Evolutionary conservation across 352 stramenopile species (phyloP).

Genomic region (Globisporangium okanoganense): DNA sequence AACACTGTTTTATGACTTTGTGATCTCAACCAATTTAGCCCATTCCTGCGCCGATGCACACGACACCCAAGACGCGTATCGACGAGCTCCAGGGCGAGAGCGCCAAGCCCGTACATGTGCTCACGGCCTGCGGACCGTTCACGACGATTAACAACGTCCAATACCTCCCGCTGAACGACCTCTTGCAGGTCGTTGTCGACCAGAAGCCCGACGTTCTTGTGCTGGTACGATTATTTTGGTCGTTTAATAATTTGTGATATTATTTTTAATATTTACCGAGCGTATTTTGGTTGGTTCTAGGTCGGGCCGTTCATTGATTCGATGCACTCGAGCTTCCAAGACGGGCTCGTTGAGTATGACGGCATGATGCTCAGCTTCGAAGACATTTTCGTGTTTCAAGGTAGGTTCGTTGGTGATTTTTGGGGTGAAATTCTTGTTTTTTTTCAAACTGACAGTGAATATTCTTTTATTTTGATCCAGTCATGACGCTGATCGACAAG

Average conservation of each 20-base stretch:
- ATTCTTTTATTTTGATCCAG: slow-evolving; percentile 21
- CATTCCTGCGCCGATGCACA: slow-evolving; percentile 52
- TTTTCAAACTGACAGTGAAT: background rate
- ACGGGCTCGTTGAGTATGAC: slow-evolving; percentile 77
- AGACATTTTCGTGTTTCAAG: slow-evolving; percentile 85
- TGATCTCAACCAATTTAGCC: slow-evolving; percentile 27
- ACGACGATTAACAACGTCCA: slow-evolving; percentile 93
- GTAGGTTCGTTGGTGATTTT: slow-evolving; percentile 18
- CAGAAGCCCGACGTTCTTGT: slow-evolving; percentile 94
- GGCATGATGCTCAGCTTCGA: slow-evolving; percentile 81
- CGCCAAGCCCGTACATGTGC: slow-evolving; percentile 58
- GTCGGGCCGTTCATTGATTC: slow-evolving; percentile 96
- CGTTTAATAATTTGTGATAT: background rate
- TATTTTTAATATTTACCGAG: background rate
- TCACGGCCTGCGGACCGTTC: slow-evolving; percentile 93
- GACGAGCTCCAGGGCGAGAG: slow-evolving; percentile 45
- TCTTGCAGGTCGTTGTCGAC: slow-evolving; percentile 78
- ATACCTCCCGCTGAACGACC: slow-evolving; percentile 94
- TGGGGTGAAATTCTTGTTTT: background rate
- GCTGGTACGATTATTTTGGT: slow-evolving; percentile 46
- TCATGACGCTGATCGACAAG: slow-evolving; percentile 74
- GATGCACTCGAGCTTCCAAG: slow-evolving; percentile 86
- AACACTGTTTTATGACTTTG: background rate
- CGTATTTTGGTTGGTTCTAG: slow-evolving; percentile 21
- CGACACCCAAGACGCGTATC: slow-evolving; percentile 36